A percentile compares a stretch with the other conserved stretches of the same genome.
phyloP scores from a whole-genome alignment of 106 monocot genomes.

The Phalaenopsis aphrodite region DNA sequence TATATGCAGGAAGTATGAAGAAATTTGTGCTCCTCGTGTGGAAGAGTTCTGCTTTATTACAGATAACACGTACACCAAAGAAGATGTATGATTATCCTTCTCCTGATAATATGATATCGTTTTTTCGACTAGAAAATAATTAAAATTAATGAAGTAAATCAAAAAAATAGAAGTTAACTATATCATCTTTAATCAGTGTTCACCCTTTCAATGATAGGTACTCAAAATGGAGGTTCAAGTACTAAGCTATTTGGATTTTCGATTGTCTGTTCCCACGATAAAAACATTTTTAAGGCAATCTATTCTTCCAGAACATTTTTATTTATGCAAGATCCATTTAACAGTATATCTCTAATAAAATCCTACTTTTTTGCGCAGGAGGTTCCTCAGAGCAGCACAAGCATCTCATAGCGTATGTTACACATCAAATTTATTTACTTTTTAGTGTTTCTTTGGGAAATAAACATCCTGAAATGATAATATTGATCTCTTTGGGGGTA shows the following conservation, averaged over 20 bases:
- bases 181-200: not conserved
- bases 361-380: conserved; percentile 31
- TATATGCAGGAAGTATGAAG: conserved; percentile 71
- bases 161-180: not conserved
- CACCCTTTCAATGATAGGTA: conserved; percentile 36
- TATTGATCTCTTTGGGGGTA: not conserved
- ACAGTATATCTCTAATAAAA: not conserved
- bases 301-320: not conserved
- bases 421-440: not conserved
- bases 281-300: conserved; percentile 81
- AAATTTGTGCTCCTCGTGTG: conserved; percentile 73
- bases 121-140: not conserved
- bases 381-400: conserved; percentile 84
- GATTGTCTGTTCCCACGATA: conserved; percentile 58
- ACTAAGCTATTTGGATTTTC: conserved; percentile 38
- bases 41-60: conserved; percentile 87
- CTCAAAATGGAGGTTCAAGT: conserved; percentile 64
- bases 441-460: not conserved
- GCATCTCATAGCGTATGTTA: conserved; percentile 45
- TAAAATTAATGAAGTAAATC: not conserved
- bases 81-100: conserved; percentile 39
- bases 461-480: not conserved
- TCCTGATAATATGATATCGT: not conserved
- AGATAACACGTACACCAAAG: conserved; percentile 61
- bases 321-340: not conserved